A percentile compares a stretch with the other conserved stretches of the same genome.
Conservation (phyloP, 768 basidiomycete species). For the Lyophyllum decastes region DNA sequence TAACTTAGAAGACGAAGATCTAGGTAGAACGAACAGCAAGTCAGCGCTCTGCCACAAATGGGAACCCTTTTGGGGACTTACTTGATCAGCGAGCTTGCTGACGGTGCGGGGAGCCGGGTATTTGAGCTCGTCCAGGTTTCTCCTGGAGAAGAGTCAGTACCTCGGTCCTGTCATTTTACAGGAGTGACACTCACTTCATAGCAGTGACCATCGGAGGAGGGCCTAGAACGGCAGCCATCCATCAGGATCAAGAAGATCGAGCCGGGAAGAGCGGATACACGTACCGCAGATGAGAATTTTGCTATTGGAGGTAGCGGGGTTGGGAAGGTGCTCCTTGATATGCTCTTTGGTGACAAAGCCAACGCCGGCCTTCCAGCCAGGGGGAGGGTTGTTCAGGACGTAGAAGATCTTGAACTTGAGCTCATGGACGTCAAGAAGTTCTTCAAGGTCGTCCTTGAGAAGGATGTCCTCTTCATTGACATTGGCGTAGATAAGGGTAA, state of each 20-base stretch:
- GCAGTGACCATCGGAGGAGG: conserved; percentile 55
- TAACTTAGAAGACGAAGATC: conserved; percentile 46
- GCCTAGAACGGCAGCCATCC: conserved; percentile 39
- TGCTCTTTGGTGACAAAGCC: conserved; percentile 95
- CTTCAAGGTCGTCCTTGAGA: conserved; percentile 84
- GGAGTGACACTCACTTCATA: conserved; percentile 45
- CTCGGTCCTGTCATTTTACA: background rate
- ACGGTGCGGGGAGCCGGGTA: conserved; percentile 87
- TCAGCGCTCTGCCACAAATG: background rate
- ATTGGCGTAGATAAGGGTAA: conserved; percentile 95
- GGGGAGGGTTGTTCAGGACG: conserved; percentile 93
- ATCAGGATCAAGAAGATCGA: background rate
- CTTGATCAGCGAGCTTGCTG: conserved; percentile 93
- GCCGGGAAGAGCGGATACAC: background rate
- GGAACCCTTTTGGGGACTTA: conserved; percentile 23
- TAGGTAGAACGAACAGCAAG: conserved; percentile 17
- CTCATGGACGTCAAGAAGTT: conserved; percentile 62
- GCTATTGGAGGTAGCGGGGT: conserved; percentile 57
- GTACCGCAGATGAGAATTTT: conserved; percentile 87
- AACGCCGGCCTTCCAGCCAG: conserved; percentile 82
- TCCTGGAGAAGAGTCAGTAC: conserved; percentile 45
- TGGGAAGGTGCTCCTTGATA: conserved; percentile 81
- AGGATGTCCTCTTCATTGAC: conserved; percentile 93
- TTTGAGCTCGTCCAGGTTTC: conserved; percentile 84
- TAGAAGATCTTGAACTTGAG: conserved; percentile 76